Evolutionary conservation across 768 basidiomycete genomes (phyloP).

Genomic region (Auricularia heimuer): DNA sequence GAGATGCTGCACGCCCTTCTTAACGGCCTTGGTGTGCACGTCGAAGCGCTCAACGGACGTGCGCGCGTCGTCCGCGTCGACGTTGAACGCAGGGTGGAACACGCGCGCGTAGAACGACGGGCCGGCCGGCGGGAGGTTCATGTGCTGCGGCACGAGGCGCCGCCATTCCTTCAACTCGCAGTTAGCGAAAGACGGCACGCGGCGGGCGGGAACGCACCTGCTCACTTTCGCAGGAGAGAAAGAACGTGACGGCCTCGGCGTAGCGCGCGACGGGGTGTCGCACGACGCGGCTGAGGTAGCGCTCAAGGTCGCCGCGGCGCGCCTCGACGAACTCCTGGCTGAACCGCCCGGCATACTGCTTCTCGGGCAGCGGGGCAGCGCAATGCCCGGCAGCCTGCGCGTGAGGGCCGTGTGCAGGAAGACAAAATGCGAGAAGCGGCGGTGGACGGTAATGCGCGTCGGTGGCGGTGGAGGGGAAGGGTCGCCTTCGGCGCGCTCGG

Average conservation of each 20-base stretch:
- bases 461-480: slow-evolving; percentile 26
- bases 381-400: slow-evolving; percentile 62
- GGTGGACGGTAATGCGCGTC: slow-evolving; percentile 59
- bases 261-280: slow-evolving; percentile 71
- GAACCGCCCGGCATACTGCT: slow-evolving; percentile 75
- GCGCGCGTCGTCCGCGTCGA: slow-evolving; percentile 63
- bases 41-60: slow-evolving; percentile 54
- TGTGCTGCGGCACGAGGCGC: slow-evolving; percentile 47
- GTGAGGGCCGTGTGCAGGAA: slow-evolving; percentile 63
- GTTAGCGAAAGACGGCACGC: background rate
- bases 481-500: slow-evolving; percentile 15
- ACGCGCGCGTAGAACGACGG: slow-evolving; percentile 69
- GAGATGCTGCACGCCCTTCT: slow-evolving; percentile 57
- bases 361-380: slow-evolving; percentile 79
- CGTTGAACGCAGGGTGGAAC: slow-evolving; percentile 77
- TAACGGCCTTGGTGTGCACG: slow-evolving; percentile 53
- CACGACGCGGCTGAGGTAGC: slow-evolving; percentile 60
- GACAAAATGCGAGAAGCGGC: slow-evolving; percentile 81
- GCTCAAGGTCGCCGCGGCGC: slow-evolving; percentile 67
- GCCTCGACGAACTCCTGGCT: slow-evolving; percentile 76
- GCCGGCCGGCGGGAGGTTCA: slow-evolving; percentile 56
- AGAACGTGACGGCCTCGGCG: slow-evolving; percentile 70
- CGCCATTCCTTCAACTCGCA: slow-evolving; percentile 53
- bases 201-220: slow-evolving; percentile 34
- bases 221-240: slow-evolving; percentile 69